Base-by-base conservation (phyloP, 805 yeast genomes). In the Candida nanaspora region DNA sequence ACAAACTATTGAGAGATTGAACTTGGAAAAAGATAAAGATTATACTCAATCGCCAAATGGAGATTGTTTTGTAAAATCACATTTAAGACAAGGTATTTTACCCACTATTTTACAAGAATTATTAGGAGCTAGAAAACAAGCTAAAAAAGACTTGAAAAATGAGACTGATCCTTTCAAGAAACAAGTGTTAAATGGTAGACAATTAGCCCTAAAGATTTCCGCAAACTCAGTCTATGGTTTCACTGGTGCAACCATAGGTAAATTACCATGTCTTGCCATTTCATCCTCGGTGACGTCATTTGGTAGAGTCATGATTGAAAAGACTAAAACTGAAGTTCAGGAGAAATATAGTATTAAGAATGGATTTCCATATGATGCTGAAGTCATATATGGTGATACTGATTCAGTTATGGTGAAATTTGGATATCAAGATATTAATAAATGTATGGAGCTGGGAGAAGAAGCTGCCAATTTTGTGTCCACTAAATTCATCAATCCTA, bases 361-460 rank as follows among this genome's bases (percentile, higher is more conserved):
- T 60, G 98, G 98, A 1, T 82, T 70, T 53, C 71, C 75, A n/a
- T 80, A 72, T 56, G 95, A 93, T 64, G 81, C 98, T 0, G 76
- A 82, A 49, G 98, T 93, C 46, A 82, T 93, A 32, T 93, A 93
- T 58, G 99, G 99, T 70, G 99, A 93, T 63, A 93, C 99, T 0
- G 99, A 93, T 73, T 94, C 98, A 8, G 99, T 93, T 15, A 94
- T 93, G 98, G 96, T 93, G 34, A 89, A 87, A 57, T 93, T 93
- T 66, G 99, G 99, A 2, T 77, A 80, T 26, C 67, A 69, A 9
- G 95, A 87, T 55, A 61, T 91, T 46, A 80, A 71, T 41, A 83
- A 83, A 25, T 86, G 96, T 49, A 94, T 93, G 98, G 71, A 74
- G 40, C 57, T 88, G 41, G 99, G 98, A 6, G 84, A 88, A 52